Conservation (phyloP, 1,284 basidiomycete species). For the Tremellales sp. region DNA sequence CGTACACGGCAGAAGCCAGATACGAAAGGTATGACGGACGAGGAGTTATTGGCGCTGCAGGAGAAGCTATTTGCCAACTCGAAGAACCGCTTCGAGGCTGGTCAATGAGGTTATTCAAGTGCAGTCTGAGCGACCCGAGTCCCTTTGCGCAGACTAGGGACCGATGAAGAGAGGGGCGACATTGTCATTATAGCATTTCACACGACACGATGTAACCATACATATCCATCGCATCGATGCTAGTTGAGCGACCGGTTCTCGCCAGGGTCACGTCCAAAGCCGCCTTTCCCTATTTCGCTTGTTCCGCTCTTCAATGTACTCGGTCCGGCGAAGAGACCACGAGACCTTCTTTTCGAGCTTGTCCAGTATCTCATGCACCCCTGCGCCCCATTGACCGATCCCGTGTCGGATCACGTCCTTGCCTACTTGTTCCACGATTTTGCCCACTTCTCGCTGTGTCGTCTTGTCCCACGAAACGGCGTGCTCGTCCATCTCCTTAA, state of each 20-base stretch:
- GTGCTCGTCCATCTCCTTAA: constrained; percentile 76
- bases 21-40: constrained; percentile 83
- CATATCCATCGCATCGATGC: too few relatives aligned
- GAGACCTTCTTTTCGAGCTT: constrained; percentile 18
- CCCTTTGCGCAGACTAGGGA: too few relatives aligned
- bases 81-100: constrained; percentile 55
- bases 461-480: constrained; percentile 62
- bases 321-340: constrained; percentile 15
- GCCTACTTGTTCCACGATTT: constrained; percentile 59
- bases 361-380: constrained; percentile 14
- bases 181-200: too few relatives aligned
- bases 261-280: neutral
- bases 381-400: constrained; percentile 9
- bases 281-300: constrained; percentile 5
- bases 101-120: too few relatives aligned
- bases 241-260: too few relatives aligned
- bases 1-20: constrained; percentile 79
- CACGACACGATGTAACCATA: too few relatives aligned
- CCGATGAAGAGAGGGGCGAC: too few relatives aligned
- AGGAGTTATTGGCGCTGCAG: constrained; percentile 82
- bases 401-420: constrained; percentile 11
- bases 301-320: constrained; percentile 8
- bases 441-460: constrained; percentile 62
- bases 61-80: constrained; percentile 87
- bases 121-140: too few relatives aligned